Conservation (phyloP, 805 yeast species). For the Yamadazyma endophytica region DNA sequence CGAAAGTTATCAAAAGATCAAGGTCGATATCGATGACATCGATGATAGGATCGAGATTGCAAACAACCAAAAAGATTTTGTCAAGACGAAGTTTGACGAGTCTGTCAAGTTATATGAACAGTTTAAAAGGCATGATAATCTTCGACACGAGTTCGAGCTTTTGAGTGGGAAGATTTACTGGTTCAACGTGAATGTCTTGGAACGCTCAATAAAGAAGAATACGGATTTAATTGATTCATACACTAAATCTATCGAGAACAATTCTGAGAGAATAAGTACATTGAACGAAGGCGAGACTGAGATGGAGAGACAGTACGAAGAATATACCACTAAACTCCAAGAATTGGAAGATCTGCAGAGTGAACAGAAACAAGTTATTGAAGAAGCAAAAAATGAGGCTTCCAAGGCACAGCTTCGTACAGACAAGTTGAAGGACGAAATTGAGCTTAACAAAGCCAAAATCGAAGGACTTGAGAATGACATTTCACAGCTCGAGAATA, state of each 20-base stretch:
- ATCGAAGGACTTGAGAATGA: too few species aligned
- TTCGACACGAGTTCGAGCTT: conserved; percentile 27
- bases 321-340: not conserved
- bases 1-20: conserved; percentile 41
- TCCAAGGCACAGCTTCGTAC: conserved; percentile 10
- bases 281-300: too few species aligned
- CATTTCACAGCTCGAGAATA: not conserved
- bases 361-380: too few species aligned
- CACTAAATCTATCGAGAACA: conserved; percentile 12
- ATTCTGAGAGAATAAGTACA: too few species aligned
- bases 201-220: conserved; percentile 11
- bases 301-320: not conserved
- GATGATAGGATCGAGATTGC: conserved; percentile 23
- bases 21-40: conserved; percentile 25
- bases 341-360: not conserved
- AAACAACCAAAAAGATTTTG: conserved; percentile 18
- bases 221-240: conserved; percentile 11
- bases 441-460: not conserved
- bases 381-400: conserved; percentile 1
- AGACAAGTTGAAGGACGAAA: not conserved
- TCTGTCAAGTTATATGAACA: conserved; percentile 26
- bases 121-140: conserved; percentile 28
- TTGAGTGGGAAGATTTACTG: conserved; percentile 40
- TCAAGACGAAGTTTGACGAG: conserved; percentile 25
- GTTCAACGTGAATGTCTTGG: conserved; percentile 34